phyloP scores from a whole-genome alignment of 2,329 filamentous ascomycete genomes.

The Diplocarpon mali region DNA sequence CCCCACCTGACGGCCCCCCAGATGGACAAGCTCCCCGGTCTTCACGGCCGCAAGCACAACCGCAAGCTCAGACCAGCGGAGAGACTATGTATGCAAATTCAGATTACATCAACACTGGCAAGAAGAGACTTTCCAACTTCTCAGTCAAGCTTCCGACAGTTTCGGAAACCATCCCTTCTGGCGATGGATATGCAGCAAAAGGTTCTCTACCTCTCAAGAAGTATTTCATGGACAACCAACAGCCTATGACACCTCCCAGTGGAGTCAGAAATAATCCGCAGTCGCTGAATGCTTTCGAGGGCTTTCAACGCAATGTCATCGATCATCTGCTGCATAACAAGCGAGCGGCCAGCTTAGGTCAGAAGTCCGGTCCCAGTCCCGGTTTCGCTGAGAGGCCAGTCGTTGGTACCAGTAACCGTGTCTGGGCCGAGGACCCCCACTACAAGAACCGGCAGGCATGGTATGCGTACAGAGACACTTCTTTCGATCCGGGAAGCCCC shows the following conservation, averaged over 20 bases:
- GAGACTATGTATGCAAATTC: slow-evolving; percentile 24
- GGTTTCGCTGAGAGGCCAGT: slow-evolving; percentile 1
- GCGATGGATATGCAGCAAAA: not conserved
- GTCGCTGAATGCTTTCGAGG: slow-evolving; percentile 16
- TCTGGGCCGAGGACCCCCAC: slow-evolving; percentile 1
- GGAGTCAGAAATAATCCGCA: slow-evolving; percentile 16
- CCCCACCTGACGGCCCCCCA: slow-evolving; percentile 14
- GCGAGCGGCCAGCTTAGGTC: slow-evolving; percentile 4
- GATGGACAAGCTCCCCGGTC: slow-evolving; percentile 16
- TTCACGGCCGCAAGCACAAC: slow-evolving; percentile 5
- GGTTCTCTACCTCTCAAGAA: slow-evolving; percentile 8
- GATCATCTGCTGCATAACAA: slow-evolving; percentile 19
- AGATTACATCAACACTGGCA: not conserved
- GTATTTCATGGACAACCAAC: slow-evolving; percentile 1
- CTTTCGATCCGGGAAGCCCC: slow-evolving; percentile 8
- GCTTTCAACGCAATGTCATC: slow-evolving; percentile 14
- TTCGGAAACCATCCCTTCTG: slow-evolving; percentile 3
- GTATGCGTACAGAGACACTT: slow-evolving; percentile 8
- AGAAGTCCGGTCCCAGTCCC: slow-evolving; percentile 3
- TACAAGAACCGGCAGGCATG: slow-evolving; percentile 1
- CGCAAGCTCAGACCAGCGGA: slow-evolving; percentile 5
- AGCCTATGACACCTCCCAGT: slow-evolving; percentile 21
- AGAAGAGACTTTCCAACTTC: not conserved
- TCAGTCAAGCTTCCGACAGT: slow-evolving; percentile 14
- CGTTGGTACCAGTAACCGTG: not conserved